These are phyloP conservation scores for Fallopia convolvulus DNA, from an alignment of 148 eudicot genomes.

Conservation along the genomic window DNA sequence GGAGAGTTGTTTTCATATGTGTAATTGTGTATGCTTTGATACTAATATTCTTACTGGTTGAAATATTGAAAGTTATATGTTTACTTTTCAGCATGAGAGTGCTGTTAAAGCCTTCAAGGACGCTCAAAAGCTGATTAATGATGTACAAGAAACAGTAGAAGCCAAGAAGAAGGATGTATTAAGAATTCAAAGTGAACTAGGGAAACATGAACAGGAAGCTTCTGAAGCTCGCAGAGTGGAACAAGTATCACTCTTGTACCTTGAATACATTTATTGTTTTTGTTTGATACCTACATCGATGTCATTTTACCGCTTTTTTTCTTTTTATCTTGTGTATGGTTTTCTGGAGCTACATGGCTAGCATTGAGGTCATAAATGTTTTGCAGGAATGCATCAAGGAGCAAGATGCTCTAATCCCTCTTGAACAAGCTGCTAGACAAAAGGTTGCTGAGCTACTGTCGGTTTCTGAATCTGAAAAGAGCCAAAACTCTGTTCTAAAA, in stretches of 20 bases:
- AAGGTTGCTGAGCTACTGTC: conserved; percentile 72
- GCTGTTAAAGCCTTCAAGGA: conserved; percentile 67
- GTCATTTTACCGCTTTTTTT: background rate
- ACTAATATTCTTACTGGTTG: background rate
- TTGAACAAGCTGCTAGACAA: conserved; percentile 87
- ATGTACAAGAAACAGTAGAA: conserved; percentile 38
- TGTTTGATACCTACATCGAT: background rate
- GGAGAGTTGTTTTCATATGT: background rate
- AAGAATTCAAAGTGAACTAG: conserved; percentile 40
- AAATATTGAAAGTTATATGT: background rate
- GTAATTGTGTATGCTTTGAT: background rate
- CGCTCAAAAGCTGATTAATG: conserved; percentile 67
- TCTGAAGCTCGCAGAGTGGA: conserved; percentile 61
- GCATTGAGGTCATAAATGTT: conserved; percentile 11
- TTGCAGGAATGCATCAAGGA: conserved; percentile 66
- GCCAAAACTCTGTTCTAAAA: conserved; percentile 91
- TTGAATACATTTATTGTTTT: background rate
- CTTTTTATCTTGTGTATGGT: background rate
- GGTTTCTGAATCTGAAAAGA: conserved; percentile 79
- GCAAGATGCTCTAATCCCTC: conserved; percentile 65
- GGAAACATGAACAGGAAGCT: conserved; percentile 52
- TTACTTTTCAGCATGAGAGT: conserved; percentile 63
- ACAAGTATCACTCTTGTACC: conserved; percentile 33
- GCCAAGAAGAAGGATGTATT: conserved; percentile 41
- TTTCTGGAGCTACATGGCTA: background rate